A percentile compares a stretch with the other conserved stretches of the same genome.
Evolutionary conservation across 140 eudicot species (phyloP).

Genomic region (Erigeron philadelphicus): DNA sequence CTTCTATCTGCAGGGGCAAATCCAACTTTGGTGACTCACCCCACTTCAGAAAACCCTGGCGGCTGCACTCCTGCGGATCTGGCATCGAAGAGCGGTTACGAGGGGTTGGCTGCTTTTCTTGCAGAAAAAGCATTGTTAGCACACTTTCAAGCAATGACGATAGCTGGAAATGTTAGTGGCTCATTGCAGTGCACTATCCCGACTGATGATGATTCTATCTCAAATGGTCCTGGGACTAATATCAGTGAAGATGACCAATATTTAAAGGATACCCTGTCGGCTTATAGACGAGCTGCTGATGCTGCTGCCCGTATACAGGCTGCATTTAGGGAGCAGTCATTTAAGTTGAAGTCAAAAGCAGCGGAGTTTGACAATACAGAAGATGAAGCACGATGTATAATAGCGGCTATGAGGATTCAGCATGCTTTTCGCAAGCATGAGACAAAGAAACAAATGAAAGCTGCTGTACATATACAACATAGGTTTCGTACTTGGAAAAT

Average conservation of each 20-base stretch:
- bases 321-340: conserved; percentile 76
- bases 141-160: conserved; percentile 77
- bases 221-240: conserved; percentile 22
- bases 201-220: conserved; percentile 32
- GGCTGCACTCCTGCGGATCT: conserved; percentile 88
- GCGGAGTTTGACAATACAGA: conserved; percentile 56
- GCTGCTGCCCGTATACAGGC: conserved; percentile 96
- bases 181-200: conserved; percentile 49
- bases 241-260: conserved; percentile 62
- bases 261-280: conserved; percentile 81
- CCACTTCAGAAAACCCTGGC: conserved; percentile 73
- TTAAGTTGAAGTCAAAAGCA: conserved; percentile 55
- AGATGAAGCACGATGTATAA: conserved; percentile 69
- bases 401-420: conserved; percentile 97
- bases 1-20: conserved; percentile 97
- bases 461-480: conserved; percentile 79
- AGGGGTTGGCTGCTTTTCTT: conserved; percentile 85
- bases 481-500: conserved; percentile 89
- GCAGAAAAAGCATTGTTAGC: conserved; percentile 84
- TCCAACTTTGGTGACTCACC: conserved; percentile 82
- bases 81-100: conserved; percentile 73
- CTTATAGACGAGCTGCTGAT: conserved; percentile 94
- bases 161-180: conserved; percentile 90
- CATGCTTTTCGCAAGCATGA: conserved; percentile 79
- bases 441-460: conserved; percentile 54